Percentiles rank a stretch among this genome's conserved stretches.
phyloP scores from a whole-genome alignment of 306 rosid genomes.

The Oemleria cerasiformis region DNA sequence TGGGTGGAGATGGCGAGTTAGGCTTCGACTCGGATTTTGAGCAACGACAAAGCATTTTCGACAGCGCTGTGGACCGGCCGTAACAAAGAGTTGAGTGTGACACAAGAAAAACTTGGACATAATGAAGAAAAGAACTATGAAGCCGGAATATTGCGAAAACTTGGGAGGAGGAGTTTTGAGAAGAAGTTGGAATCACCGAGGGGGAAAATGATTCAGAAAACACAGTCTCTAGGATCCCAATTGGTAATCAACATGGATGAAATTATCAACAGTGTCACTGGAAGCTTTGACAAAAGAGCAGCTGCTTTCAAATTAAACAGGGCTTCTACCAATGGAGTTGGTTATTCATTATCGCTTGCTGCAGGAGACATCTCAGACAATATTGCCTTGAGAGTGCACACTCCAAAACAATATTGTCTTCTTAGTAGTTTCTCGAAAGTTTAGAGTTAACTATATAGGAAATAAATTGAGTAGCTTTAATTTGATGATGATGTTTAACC shows the following conservation, averaged over 20 bases:
- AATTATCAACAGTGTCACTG: background rate
- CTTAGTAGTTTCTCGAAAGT: too few relatives aligned
- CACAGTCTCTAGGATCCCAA: conserved; percentile 11
- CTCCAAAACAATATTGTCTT: conserved; percentile 3
- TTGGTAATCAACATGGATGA: background rate
- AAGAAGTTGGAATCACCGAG: conserved; percentile 2
- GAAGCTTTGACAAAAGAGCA: background rate
- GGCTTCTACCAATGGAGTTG: background rate
- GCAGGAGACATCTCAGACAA: conserved; percentile 14
- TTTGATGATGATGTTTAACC: background rate
- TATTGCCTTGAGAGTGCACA: conserved; percentile 13
- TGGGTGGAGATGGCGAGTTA: background rate
- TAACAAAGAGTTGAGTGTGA: background rate
- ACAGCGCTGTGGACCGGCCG: background rate
- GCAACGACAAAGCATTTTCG: too few relatives aligned
- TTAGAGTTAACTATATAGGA: too few relatives aligned
- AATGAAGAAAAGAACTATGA: background rate
- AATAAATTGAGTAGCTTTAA: background rate
- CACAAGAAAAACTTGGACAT: background rate
- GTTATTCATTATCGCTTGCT: background rate
- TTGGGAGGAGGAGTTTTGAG: conserved; percentile 5
- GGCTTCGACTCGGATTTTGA: background rate
- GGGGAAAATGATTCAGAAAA: background rate
- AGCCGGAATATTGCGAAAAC: background rate
- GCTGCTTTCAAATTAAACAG: background rate